phyloP scores from a whole-genome alignment of 805 yeast genomes.

The Candida chilensis region DNA sequence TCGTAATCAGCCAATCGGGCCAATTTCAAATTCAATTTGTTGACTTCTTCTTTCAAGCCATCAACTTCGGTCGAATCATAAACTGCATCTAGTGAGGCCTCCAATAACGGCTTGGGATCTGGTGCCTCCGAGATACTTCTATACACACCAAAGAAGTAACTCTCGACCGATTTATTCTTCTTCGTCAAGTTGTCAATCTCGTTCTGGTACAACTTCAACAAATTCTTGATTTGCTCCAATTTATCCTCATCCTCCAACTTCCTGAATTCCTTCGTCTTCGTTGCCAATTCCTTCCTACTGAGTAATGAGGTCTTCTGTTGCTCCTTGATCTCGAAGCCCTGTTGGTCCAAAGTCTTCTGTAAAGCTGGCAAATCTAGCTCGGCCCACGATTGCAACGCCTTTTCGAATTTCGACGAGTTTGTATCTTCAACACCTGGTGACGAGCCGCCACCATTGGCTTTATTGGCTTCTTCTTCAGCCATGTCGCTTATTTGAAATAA shows the following conservation, averaged over 20 bases:
- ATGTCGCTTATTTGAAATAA: too few relatives aligned
- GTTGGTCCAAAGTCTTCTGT: conserved; percentile 66
- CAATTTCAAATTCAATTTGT: conserved; percentile 45
- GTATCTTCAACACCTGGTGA: not conserved
- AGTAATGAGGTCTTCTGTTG: conserved; percentile 60
- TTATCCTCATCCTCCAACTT: conserved; percentile 63
- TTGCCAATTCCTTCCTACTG: conserved; percentile 68
- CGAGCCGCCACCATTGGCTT: too few relatives aligned
- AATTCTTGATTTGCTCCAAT: conserved; percentile 51
- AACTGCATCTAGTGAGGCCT: conserved; percentile 59
- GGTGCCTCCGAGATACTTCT: conserved; percentile 81
- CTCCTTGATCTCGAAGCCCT: conserved; percentile 64
- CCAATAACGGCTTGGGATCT: conserved; percentile 79
- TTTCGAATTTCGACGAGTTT: conserved; percentile 19
- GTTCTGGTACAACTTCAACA: conserved; percentile 72
- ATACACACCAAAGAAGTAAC: conserved; percentile 66
- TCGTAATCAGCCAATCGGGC: conserved; percentile 72
- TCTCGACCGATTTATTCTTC: conserved; percentile 68
- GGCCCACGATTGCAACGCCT: conserved; percentile 69
- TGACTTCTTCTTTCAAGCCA: conserved; percentile 39
- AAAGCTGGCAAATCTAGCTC: conserved; percentile 61
- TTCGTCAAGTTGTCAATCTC: conserved; percentile 80
- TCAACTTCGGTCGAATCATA: conserved; percentile 43
- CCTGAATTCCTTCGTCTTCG: conserved; percentile 79
- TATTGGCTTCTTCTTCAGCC: too few relatives aligned